These are phyloP conservation scores for Ulmus americana DNA, from an alignment of 331 rosid species.

Conservation along the genomic window DNA sequence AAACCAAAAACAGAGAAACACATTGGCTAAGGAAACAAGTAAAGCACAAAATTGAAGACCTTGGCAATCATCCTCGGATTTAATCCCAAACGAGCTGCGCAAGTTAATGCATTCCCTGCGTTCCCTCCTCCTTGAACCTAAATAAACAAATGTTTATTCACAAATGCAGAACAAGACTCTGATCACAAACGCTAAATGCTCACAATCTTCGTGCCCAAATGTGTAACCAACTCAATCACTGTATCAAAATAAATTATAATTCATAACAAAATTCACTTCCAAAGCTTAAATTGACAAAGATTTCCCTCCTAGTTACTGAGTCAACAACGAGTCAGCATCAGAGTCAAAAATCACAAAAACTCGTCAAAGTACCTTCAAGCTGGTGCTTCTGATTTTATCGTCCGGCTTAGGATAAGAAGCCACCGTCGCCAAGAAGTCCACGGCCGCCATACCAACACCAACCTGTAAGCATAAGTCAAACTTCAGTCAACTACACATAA, in stretches of 20 bases:
- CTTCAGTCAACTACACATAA: neutral
- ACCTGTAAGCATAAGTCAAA: constrained; percentile 36
- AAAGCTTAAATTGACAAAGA: too few species aligned
- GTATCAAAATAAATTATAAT: neutral
- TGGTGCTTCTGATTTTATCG: constrained; percentile 65
- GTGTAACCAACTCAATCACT: too few species aligned
- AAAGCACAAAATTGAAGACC: constrained; percentile 30
- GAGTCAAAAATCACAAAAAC: neutral
- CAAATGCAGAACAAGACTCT: too few species aligned
- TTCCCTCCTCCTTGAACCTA: constrained; percentile 92
- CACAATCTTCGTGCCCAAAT: too few species aligned
- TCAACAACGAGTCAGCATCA: neutral
- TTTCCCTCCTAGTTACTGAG: too few species aligned
- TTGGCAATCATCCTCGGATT: constrained; percentile 65
- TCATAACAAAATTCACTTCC: too few species aligned
- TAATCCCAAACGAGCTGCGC: constrained; percentile 81
- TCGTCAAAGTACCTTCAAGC: constrained; percentile 41
- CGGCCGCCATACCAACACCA: constrained; percentile 48
- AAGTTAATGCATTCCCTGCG: constrained; percentile 67
- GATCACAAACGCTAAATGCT: too few species aligned
- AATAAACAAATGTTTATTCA: neutral
- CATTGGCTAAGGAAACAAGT: neutral
- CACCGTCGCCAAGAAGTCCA: constrained; percentile 68
- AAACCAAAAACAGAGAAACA: neutral
- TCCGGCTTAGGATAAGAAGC: constrained; percentile 69